Evolutionary conservation across 495 filamentous ascomycete genomes (phyloP).

Genomic region (Ramalina peruviana): DNA sequence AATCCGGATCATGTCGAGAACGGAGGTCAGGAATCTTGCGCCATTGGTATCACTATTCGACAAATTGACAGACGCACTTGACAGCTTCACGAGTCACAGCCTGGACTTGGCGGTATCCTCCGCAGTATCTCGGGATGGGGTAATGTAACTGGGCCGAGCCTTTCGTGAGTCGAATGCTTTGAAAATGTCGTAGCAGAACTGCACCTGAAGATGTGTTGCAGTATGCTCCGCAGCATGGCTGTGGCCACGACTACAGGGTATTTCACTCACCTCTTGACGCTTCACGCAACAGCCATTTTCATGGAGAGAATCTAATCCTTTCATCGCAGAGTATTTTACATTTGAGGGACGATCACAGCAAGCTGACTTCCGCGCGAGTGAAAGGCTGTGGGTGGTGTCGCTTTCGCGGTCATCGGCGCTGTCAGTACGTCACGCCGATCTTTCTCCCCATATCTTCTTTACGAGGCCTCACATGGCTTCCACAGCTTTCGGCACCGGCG

Average conservation of each 20-base stretch:
- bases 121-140: no score
- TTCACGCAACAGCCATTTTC: neutral
- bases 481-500: slow-evolving; percentile 1
- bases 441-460: neutral
- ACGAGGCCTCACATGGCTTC: neutral
- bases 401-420: neutral
- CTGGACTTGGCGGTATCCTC: no score
- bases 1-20: no score
- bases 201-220: neutral
- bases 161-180: no score
- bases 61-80: no score
- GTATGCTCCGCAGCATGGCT: slow-evolving; percentile 2
- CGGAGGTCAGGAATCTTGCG: no score
- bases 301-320: neutral
- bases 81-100: no score
- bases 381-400: neutral
- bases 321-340: neutral
- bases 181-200: no score
- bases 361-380: neutral
- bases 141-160: no score
- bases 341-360: neutral
- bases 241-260: neutral
- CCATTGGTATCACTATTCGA: no score
- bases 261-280: neutral
- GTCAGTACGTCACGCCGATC: neutral